These are phyloP conservation scores for Talaromyces nanjingensis DNA, from an alignment of 495 filamentous ascomycete species.

Conservation along the genomic window DNA sequence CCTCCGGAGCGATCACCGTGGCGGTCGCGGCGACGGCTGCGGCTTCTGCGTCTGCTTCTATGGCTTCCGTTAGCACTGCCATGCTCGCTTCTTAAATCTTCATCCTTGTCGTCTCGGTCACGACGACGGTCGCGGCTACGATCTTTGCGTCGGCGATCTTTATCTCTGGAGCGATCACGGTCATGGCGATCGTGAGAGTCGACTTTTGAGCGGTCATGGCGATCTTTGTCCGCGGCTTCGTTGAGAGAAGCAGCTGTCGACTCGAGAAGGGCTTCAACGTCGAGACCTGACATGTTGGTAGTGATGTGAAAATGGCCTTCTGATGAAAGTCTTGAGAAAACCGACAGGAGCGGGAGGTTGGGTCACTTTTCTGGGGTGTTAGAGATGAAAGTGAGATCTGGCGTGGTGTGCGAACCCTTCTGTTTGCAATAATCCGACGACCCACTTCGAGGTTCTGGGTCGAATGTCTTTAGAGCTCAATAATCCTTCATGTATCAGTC, in stretches of 20 bases:
- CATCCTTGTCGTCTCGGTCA: slow-evolving; percentile 60
- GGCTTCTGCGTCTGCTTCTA: slow-evolving; percentile 76
- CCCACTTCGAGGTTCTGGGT: not conserved
- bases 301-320: slow-evolving; percentile 14
- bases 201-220: slow-evolving; percentile 51
- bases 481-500: not conserved
- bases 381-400: slow-evolving; percentile 29
- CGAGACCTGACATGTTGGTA: slow-evolving; percentile 73
- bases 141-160: slow-evolving; percentile 51
- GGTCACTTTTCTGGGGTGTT: slow-evolving; percentile 42
- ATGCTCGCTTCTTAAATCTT: slow-evolving; percentile 68
- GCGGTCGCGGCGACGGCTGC: slow-evolving; percentile 75
- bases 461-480: not conserved
- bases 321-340: slow-evolving; percentile 15
- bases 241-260: slow-evolving; percentile 66
- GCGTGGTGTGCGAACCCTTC: slow-evolving; percentile 35
- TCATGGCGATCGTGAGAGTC: slow-evolving; percentile 50
- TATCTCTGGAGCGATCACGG: slow-evolving; percentile 50
- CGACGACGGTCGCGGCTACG: slow-evolving; percentile 61
- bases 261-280: slow-evolving; percentile 91
- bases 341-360: slow-evolving; percentile 25
- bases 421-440: slow-evolving; percentile 12
- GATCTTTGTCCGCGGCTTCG: slow-evolving; percentile 45
- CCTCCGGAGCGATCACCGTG: slow-evolving; percentile 50
- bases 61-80: slow-evolving; percentile 76